Evolutionary conservation across 192 early-diverging fungal genomes (phyloP).

Genomic region (Coemansia sp.): DNA sequence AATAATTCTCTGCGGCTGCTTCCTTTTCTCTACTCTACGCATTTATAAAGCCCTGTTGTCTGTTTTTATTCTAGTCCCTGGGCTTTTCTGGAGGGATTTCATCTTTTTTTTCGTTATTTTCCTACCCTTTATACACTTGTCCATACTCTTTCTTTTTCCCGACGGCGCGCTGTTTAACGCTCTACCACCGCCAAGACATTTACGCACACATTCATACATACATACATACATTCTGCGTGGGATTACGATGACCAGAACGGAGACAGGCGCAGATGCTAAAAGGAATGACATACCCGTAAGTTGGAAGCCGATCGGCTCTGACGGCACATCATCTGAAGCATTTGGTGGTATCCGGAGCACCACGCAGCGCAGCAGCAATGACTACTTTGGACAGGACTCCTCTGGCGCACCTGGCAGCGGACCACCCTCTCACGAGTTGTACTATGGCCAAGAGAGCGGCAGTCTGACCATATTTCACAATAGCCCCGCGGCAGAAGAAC

Average conservation of each 20-base stretch:
- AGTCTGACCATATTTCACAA: neutral
- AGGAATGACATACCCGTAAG: neutral
- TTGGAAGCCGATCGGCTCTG: conserved; percentile 6
- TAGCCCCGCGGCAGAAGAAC: neutral
- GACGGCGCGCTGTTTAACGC: neutral
- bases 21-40: neutral
- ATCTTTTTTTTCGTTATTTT: neutral
- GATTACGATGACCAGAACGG: conserved; percentile 4
- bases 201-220: neutral
- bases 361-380: neutral
- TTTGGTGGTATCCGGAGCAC: neutral
- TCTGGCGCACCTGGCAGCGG: neutral
- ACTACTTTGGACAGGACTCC: too few species aligned
- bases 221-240: neutral
- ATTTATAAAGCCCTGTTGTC: neutral
- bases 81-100: neutral
- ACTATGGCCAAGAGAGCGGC: too few species aligned
- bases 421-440: too few species aligned
- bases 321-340: neutral
- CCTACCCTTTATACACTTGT: neutral
- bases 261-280: neutral
- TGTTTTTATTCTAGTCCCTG: neutral
- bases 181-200: neutral
- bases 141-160: neutral
- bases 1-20: neutral